phyloP scores from a whole-genome alignment of 2,329 filamentous ascomycete genomes.

The Colletotrichum tamarilloi region DNA sequence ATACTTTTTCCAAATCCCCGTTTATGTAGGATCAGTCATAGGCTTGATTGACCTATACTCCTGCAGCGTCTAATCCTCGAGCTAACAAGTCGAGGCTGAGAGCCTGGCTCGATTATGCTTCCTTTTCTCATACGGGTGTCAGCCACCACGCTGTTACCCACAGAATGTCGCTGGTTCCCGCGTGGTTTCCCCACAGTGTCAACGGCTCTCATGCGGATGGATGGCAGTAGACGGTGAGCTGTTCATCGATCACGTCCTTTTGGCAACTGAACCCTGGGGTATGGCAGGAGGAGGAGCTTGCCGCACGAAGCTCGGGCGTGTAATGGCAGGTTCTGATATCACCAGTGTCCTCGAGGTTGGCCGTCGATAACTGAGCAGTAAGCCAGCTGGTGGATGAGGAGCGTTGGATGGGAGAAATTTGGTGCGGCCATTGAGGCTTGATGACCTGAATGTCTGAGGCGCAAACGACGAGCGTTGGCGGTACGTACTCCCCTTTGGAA shows the following conservation, averaged over 20 bases:
- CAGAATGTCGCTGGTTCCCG: neutral
- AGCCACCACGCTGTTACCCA: neutral
- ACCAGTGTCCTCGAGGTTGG: neutral
- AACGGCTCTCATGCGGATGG: neutral
- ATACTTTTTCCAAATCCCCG: neutral
- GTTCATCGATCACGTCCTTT: neutral
- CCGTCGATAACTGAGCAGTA: neutral
- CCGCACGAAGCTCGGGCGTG: neutral
- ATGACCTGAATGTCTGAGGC: neutral
- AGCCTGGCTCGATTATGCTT: neutral
- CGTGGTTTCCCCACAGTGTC: conserved; percentile 19
- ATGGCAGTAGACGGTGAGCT: neutral
- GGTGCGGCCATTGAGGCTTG: conserved; percentile 7
- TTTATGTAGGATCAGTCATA: neutral
- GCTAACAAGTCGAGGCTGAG: neutral
- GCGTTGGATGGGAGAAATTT: neutral
- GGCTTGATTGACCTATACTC: neutral
- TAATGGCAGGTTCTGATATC: neutral
- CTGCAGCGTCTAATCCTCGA: neutral
- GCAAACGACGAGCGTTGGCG: neutral
- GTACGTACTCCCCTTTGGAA: neutral
- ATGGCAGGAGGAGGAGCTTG: neutral
- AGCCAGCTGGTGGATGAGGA: neutral
- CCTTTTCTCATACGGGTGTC: no score
- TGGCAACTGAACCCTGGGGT: neutral